Base-by-base conservation (phyloP, 2,329 filamentous ascomycete genomes). In the Aotearoamyces nothofagi region DNA sequence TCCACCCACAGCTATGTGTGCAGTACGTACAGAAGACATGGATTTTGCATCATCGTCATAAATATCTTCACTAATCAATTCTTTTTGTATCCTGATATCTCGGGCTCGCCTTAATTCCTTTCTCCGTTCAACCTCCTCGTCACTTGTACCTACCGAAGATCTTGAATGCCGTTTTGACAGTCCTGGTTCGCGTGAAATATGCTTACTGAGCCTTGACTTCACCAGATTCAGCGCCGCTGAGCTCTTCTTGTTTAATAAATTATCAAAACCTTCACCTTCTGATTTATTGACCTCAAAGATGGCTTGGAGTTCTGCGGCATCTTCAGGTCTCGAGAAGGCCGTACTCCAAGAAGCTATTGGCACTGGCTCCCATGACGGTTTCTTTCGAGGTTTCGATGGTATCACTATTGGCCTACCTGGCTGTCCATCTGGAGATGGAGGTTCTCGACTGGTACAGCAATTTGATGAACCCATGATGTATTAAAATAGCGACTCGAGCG, bases 21-120 rank as follows among this genome's bases (percentile, higher is more conserved):
- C n/a, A 20, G 19, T 20, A 20, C 8, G 8, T 8, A 20, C 7
- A 8, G 19, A 8, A 8, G 33, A 29, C 6, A 47, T 9, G 11
- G 45, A 47, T 24, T 43, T 47, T 13, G 47, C 48, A 36, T 51
- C 47, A 13, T 51, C 46, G 11, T 56, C 52, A 26, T 54, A 51
- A 7, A 47, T 42, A 19, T 55, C 49, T 20, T 67, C 64, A 22
- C 48, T 58, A 25, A 61, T 56, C 3, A 73, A 51, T 39, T 72
- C 68, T 24, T 69, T 59, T 35, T 64, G 63, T n/a, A 72, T 71
- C 35, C 66, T 57, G 38, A 60, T 62, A 27, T 63, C 60, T 46
- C 66, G 61, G 6, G 71, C 50, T 12, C 66, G 57, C 38, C 58
- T 64, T 30, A 73, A 46, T 38, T 72, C 67, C 15, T 65, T 66